Base-by-base conservation (phyloP, 2,329 filamentous ascomycete species). In the Talaromyces verruculosus region DNA sequence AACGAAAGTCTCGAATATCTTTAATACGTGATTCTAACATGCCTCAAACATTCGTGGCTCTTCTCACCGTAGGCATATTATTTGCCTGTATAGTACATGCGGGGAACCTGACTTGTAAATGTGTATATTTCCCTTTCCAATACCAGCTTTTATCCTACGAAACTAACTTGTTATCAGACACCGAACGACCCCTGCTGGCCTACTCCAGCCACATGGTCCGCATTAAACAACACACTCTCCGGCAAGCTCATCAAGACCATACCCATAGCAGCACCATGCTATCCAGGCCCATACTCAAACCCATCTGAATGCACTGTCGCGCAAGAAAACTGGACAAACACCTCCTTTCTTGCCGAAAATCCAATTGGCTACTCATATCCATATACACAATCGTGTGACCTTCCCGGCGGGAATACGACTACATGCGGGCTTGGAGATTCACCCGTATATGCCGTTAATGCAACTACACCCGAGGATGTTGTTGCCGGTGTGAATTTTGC, bases 201-300 rank as follows among this genome's bases (percentile, higher is more conserved):
- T 0, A 66, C 70, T 19, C 37, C 51, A 25, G 59, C 67, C 6
- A 70, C 72, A 47, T 79, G 77, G 77, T 66, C 70, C n/a, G 61
- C 64, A n/a, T 72, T 78, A 37, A 79, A 79, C 65, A 59, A 58
- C 7, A 71, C 75, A 13, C 65, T 77, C 41, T 69, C 67, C 25
- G 76, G 75, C 5, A 69, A 70, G 51, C 72, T 79, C 53, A 64
- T 75, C 59, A 64, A 68, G 37, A 71, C 69, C 19, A 67, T 63
- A 10, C 74, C 74, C 17, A 65, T 72, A 25, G 74, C 70, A 22
- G 66, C 63, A 45, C 61, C 71, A 10, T 76, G 74, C 60, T 71
- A 76, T 66, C 63, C 58, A 25, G 66, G 53, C 5, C 37, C 35
- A 11, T 45, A 43, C 19, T 64, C 64, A 17, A 28, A 63, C 11